Evolutionary conservation across 164 flowering plant species (phyloP), one percentile per base, ranked within the genome.

Genomic region (Aristolochia fimbriata): DNA sequence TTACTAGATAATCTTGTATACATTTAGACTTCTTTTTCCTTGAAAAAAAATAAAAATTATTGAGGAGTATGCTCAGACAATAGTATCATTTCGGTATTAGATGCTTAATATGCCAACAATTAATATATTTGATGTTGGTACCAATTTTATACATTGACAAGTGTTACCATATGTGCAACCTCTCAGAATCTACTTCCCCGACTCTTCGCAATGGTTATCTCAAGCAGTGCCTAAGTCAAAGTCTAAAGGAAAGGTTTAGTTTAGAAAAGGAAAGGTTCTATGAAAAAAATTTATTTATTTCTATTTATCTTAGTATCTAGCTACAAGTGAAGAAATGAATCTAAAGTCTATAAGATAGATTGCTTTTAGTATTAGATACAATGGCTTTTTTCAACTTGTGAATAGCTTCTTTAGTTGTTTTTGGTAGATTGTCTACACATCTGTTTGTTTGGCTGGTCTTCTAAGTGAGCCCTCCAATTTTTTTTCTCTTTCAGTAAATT

Each of bases 391-490:
- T 27, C 30, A 27, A 23, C 31, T 22, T 21, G 43, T 54, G 41
- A 46, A 46, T n/a, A 17, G 17, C 47, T 37, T 33, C 58, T 68
- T 71, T 15, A 55, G 49, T 51, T 72, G 66, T 24, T 63, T 68
- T 52, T 62, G 79, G 75, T 68, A 92, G 98, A 77, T 92, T 68
- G 74, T 92, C 54, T 89, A 87, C 70, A 85, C 99, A 45, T 68
- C 96, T 70, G 90, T 85, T 64, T 93, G 97, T 71, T 72, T 93
- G 82, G 75, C 85, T 71, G 99, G 90, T 77, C 80, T 80, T 71
- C 97, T 96, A 21, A 93, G 94, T 68, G 99, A 93, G 77, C 97
- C 97, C 63, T 75, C 96, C 33, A 97, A 93, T 75, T 93, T 93
- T 72, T 86, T 82, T 69, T 97, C 99, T 50, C 83, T 93, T 31